Evolutionary conservation across 208 protist species (phyloP).

Genomic region (Spongospora subterranea): DNA sequence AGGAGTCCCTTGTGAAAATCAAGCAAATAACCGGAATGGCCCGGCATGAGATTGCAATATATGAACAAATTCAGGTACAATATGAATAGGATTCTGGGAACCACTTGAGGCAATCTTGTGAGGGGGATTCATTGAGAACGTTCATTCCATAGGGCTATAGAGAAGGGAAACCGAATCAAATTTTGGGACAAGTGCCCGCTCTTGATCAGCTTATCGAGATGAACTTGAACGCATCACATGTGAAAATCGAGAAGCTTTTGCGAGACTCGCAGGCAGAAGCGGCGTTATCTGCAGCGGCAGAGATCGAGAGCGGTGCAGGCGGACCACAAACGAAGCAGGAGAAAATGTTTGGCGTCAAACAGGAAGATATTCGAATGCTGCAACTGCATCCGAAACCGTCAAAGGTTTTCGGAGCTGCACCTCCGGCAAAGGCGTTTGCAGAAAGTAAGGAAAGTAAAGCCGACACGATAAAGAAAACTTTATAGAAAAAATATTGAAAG

Average conservation of each 20-base stretch:
- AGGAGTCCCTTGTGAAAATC: not conserved
- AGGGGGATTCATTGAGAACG: too few species aligned
- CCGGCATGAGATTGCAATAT: not conserved
- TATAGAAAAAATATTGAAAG: not conserved
- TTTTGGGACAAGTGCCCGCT: not conserved
- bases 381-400: not conserved
- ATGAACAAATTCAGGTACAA: not conserved
- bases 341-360: not conserved
- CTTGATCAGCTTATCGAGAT: conserved; percentile 46
- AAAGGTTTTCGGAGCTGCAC: not conserved
- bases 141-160: not conserved
- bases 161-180: not conserved
- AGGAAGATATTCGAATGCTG: not conserved
- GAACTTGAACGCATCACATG: not conserved
- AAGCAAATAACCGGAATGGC: not conserved
- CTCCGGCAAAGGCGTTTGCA: not conserved
- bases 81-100: too few species aligned
- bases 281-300: not conserved
- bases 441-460: too few species aligned
- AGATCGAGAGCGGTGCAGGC: not conserved
- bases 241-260: not conserved
- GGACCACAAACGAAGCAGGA: not conserved
- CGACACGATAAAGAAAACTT: too few species aligned
- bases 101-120: too few species aligned
- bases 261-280: not conserved